Conservation (phyloP, 2,329 filamentous ascomycete genomes). For the Fusarium sp. region DNA sequence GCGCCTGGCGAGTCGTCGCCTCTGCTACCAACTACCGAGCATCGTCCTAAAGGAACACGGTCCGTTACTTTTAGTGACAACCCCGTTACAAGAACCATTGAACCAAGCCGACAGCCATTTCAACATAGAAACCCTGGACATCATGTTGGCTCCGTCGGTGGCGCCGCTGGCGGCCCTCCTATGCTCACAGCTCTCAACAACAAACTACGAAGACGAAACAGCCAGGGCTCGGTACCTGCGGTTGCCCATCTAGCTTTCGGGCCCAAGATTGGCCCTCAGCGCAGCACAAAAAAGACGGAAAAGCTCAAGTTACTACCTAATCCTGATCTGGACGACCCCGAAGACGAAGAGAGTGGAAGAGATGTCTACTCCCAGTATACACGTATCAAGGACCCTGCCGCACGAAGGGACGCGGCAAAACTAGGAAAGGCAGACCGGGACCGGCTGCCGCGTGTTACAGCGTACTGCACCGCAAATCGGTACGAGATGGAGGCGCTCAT, state of each 20-base stretch:
- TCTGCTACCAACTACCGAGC: conserved; percentile 53
- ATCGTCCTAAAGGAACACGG: conserved; percentile 65
- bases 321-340: conserved; percentile 84
- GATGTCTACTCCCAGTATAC: conserved; percentile 99
- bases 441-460: conserved; percentile 89
- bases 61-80: conserved; percentile 85
- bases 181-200: conserved; percentile 87
- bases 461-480: conserved; percentile 94
- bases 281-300: conserved; percentile 95
- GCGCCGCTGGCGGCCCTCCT: conserved; percentile 61
- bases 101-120: conserved; percentile 59
- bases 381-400: conserved; percentile 95
- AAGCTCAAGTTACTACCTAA: conserved; percentile 98
- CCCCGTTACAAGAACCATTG: conserved; percentile 74
- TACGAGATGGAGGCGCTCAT: conserved; percentile 93
- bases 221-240: conserved; percentile 71
- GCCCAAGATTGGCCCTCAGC: conserved; percentile 90
- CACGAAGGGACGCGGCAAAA: conserved; percentile 90
- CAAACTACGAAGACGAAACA: conserved; percentile 89
- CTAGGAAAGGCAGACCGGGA: conserved; percentile 94
- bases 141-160: conserved; percentile 50
- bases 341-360: conserved; percentile 89
- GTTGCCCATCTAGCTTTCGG: conserved; percentile 55
- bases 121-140: conserved; percentile 52
- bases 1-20: conserved; percentile 55